phyloP scores from a whole-genome alignment of 768 basidiomycete species.

The Hericium rajendrae region DNA sequence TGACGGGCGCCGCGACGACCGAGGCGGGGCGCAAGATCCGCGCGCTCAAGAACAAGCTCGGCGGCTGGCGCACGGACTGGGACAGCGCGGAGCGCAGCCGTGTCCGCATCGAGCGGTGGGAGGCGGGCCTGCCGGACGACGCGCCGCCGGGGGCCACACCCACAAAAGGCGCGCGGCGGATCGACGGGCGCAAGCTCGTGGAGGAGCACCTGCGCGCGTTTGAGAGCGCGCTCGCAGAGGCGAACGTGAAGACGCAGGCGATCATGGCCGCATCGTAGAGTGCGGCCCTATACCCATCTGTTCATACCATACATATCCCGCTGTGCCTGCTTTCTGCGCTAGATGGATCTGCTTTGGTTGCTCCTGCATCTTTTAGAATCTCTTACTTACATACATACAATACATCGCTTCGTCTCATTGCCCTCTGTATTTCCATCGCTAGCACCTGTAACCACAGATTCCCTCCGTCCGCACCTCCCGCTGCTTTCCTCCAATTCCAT shows the following conservation, averaged over 20 bases:
- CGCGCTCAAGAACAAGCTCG: constrained; percentile 74
- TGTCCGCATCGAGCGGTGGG: constrained; percentile 71
- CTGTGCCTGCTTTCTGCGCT: background rate
- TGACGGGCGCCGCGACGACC: constrained; percentile 75
- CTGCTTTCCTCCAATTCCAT: too few relatives aligned
- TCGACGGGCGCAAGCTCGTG: constrained; percentile 67
- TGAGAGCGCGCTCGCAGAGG: constrained; percentile 60
- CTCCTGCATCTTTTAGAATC: background rate
- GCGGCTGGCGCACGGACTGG: constrained; percentile 73
- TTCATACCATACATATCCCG: background rate
- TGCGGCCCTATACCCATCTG: background rate
- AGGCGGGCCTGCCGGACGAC: constrained; percentile 45
- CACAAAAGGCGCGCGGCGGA: constrained; percentile 27
- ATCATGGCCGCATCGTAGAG: constrained; percentile 64
- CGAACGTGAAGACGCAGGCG: constrained; percentile 64
- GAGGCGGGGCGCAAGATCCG: constrained; percentile 84
- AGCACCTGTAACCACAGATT: too few relatives aligned
- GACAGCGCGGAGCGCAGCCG: constrained; percentile 80
- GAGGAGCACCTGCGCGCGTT: constrained; percentile 72
- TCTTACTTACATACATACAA: background rate
- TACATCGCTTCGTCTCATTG: too few relatives aligned
- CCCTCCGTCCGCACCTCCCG: too few relatives aligned
- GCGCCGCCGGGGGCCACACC: constrained; percentile 22
- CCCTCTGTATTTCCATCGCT: too few relatives aligned
- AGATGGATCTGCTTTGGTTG: background rate